Evolutionary conservation across 73 alveolate species (phyloP).

Genomic region (Symbiodinium natans): DNA sequence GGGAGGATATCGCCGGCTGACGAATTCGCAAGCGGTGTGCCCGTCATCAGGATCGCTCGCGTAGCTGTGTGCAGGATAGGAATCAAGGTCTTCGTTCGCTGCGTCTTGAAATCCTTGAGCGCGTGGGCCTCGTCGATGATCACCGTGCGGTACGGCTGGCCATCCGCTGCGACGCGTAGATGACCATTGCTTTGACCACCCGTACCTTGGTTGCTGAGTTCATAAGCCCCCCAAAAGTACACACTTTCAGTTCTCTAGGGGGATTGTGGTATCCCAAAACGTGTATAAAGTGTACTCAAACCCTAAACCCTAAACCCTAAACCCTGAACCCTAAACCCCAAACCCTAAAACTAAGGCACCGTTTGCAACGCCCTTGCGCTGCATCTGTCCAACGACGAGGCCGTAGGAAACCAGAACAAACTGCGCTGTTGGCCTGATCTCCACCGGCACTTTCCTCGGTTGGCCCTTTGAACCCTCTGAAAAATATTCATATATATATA

Average conservation of each 20-base stretch:
- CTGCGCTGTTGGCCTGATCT: neutral
- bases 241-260: too few relatives aligned
- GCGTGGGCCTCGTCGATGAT: slow-evolving; percentile 28
- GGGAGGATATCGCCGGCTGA: neutral
- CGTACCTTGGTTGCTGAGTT: too few relatives aligned
- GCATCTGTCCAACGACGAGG: neutral
- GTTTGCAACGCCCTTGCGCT: neutral
- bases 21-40: neutral
- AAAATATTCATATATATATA: too few relatives aligned
- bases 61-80: neutral
- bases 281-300: too few relatives aligned
- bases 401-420: neutral
- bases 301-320: too few relatives aligned
- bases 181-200: neutral
- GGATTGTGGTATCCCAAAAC: too few relatives aligned
- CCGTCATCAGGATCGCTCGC: neutral
- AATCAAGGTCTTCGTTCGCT: neutral
- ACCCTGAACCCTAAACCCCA: too few relatives aligned
- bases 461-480: too few relatives aligned
- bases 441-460: neutral
- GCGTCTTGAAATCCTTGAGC: neutral
- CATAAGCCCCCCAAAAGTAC: too few relatives aligned
- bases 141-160: neutral
- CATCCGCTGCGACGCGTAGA: slow-evolving; percentile 7
- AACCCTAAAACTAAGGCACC: too few relatives aligned